Conservation (phyloP, 768 basidiomycete genomes). For the Lyophyllum atratum region DNA sequence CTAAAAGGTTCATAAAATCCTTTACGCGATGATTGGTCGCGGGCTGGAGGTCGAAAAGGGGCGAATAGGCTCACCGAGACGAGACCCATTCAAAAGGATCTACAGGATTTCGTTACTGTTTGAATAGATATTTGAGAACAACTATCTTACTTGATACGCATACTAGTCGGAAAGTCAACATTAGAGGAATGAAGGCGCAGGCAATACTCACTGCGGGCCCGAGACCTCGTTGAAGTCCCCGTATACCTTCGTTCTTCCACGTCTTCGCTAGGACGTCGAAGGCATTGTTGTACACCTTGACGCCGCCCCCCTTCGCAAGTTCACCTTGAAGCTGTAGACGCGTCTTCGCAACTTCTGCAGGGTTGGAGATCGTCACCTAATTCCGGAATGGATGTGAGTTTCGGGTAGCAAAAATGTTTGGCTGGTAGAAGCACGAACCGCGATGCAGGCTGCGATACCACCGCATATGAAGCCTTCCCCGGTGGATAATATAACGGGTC, state of each 20-base stretch:
- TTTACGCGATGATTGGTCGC: slow-evolving; percentile 25
- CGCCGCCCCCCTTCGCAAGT: slow-evolving; percentile 70
- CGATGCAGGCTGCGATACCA: slow-evolving; percentile 88
- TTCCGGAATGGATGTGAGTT: slow-evolving; percentile 12
- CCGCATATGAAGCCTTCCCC: slow-evolving; percentile 86
- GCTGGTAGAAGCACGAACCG: slow-evolving; percentile 51
- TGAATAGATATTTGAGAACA: slow-evolving; percentile 3
- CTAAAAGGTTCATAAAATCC: slow-evolving; percentile 97
- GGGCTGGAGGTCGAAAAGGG: background rate
- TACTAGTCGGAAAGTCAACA: slow-evolving; percentile 56
- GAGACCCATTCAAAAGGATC: slow-evolving; percentile 91
- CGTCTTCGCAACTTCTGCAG: slow-evolving; percentile 89
- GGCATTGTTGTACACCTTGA: slow-evolving; percentile 86
- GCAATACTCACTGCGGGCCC: slow-evolving; percentile 72
- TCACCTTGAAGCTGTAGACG: slow-evolving; percentile 96
- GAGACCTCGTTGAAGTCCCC: slow-evolving; percentile 92
- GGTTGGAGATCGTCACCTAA: slow-evolving; percentile 80
- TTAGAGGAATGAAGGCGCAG: background rate
- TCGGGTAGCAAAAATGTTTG: background rate
- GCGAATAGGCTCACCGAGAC: slow-evolving; percentile 58
- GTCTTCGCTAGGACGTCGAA: slow-evolving; percentile 87
- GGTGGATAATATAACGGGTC: slow-evolving; percentile 52
- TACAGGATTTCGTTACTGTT: slow-evolving; percentile 31
- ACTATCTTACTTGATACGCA: slow-evolving; percentile 76
- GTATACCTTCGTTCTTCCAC: slow-evolving; percentile 84